Evolutionary conservation across 1,139 yeast genomes (phyloP).

Genomic region (Kazachstania sp.): DNA sequence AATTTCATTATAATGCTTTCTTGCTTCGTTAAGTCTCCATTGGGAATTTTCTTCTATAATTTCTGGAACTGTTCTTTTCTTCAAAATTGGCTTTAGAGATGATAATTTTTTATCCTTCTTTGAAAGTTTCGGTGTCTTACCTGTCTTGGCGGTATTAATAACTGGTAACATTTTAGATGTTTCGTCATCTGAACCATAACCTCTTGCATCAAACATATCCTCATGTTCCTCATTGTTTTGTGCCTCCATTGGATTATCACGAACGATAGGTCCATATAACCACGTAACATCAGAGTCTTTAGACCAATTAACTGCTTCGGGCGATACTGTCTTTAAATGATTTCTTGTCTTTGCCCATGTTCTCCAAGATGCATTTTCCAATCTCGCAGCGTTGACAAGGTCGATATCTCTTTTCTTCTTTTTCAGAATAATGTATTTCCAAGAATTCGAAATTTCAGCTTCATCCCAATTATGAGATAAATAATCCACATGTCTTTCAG

Average conservation of each 20-base stretch:
- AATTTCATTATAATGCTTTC: conserved; percentile 10
- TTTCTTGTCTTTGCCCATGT: conserved; percentile 61
- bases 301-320: conserved; percentile 43
- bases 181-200: conserved; percentile 38
- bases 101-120: conserved; percentile 3
- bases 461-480: conserved; percentile 6
- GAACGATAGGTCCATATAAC: conserved; percentile 50
- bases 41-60: conserved; percentile 33
- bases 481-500: conserved; percentile 8
- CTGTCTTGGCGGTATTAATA: background rate
- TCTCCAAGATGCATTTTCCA: conserved; percentile 12
- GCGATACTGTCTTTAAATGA: conserved; percentile 57
- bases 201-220: conserved; percentile 11
- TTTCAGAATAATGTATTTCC: conserved; percentile 10
- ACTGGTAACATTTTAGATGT: conserved; percentile 26
- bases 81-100: conserved; percentile 56
- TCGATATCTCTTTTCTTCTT: background rate
- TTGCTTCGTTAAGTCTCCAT: conserved; percentile 28
- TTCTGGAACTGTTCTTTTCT: conserved; percentile 69
- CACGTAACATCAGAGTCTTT: conserved; percentile 50
- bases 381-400: conserved; percentile 1
- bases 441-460: conserved; percentile 8
- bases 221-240: conserved; percentile 3
- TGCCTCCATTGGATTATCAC: background rate
- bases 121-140: conserved; percentile 7